Percentiles rank a stretch among this genome's conserved stretches.
phyloP scores from a whole-genome alignment of 306 rosid genomes.

The Rosa multiflora region DNA sequence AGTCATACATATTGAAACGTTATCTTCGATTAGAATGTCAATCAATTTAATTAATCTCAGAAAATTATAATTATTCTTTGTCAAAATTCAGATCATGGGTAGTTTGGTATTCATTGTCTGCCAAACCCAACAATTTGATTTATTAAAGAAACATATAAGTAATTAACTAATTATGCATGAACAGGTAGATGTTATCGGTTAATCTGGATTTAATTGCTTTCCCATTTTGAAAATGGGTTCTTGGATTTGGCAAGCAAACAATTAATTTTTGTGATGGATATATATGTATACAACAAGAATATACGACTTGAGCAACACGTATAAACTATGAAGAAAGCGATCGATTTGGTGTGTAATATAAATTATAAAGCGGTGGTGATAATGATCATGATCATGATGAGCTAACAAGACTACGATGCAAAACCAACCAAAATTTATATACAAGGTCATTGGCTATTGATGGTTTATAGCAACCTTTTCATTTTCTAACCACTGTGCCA shows the following conservation, averaged over 20 bases:
- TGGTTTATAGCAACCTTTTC: slow-evolving; percentile 33
- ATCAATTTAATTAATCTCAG: background rate
- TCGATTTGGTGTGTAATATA: slow-evolving; percentile 38
- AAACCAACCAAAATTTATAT: slow-evolving; percentile 36
- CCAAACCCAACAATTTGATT: background rate
- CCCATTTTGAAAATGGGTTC: slow-evolving; percentile 5
- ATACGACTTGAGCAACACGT: slow-evolving; percentile 30
- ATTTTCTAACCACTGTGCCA: slow-evolving; percentile 33
- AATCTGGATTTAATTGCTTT: background rate
- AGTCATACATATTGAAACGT: background rate
- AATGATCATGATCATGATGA: slow-evolving; percentile 26
- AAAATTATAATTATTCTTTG: background rate
- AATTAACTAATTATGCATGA: background rate
- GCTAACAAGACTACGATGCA: slow-evolving; percentile 45
- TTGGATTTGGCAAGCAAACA: slow-evolving; percentile 47
- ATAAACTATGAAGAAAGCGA: slow-evolving; percentile 46
- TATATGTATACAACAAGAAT: slow-evolving; percentile 13
- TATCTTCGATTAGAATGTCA: background rate
- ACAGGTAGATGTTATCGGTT: background rate
- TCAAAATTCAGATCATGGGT: background rate
- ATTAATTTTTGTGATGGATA: slow-evolving; percentile 23
- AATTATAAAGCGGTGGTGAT: slow-evolving; percentile 8
- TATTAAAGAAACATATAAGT: background rate
- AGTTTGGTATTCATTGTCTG: background rate
- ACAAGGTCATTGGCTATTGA: slow-evolving; percentile 15